Evolutionary conservation across 805 yeast genomes (phyloP).

Genomic region (Candida germanica): DNA sequence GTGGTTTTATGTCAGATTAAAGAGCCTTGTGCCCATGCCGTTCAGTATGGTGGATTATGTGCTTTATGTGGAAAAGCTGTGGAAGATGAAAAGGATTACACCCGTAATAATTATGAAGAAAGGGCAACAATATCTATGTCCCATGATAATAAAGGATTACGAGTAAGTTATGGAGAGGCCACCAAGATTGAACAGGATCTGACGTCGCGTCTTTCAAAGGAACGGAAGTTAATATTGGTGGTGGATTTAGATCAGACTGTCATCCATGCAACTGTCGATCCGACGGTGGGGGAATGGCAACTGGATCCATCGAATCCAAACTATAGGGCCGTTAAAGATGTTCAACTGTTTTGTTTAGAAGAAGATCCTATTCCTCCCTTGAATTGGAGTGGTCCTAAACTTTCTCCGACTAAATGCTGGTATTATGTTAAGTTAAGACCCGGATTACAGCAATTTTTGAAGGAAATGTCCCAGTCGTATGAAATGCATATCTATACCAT

Average conservation of each 20-base stretch:
- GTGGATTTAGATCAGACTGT: conserved; percentile 98
- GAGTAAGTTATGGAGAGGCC: conserved; percentile 84
- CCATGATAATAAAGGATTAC: conserved; percentile 81
- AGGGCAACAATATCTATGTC: conserved; percentile 86
- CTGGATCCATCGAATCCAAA: conserved; percentile 81
- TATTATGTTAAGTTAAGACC: conserved; percentile 93
- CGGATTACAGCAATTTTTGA: conserved; percentile 73
- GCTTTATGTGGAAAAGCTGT: conserved; percentile 86
- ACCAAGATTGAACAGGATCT: conserved; percentile 71
- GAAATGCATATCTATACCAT: conserved; percentile 96
- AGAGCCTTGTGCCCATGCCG: conserved; percentile 89
- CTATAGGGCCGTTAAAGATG: conserved; percentile 80
- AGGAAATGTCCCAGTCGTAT: conserved; percentile 57
- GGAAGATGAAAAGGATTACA: conserved; percentile 66
- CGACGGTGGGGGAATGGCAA: conserved; percentile 96
- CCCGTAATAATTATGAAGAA: conserved; percentile 63
- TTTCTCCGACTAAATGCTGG: conserved; percentile 66
- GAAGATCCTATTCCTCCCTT: conserved; percentile 67
- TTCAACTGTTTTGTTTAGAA: conserved; percentile 67
- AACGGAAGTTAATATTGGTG: conserved; percentile 76
- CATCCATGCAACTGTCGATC: conserved; percentile 96
- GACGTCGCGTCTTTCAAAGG: conserved; percentile 56
- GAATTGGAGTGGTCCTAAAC: conserved; percentile 57
- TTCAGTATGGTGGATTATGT: conserved; percentile 93
- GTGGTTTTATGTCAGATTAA: conserved; percentile 50